Evolutionary conservation across 1,139 yeast species (phyloP).

Genomic region (Blastobotrys arbuscula): DNA sequence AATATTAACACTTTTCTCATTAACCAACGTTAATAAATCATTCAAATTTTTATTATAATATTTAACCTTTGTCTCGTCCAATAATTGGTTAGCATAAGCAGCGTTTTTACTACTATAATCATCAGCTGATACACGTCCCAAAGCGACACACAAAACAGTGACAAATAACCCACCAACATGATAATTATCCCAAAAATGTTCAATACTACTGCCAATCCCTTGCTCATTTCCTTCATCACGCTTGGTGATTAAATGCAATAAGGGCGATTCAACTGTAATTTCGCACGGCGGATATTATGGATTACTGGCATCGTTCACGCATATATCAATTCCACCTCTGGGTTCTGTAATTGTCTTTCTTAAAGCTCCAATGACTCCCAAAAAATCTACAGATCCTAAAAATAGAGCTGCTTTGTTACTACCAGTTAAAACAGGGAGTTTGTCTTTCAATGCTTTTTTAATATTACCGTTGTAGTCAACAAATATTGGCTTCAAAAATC

Average conservation of each 20-base stretch:
- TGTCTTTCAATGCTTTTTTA: slow-evolving; percentile 25
- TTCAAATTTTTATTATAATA: slow-evolving; percentile 34
- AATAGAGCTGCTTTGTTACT: slow-evolving; percentile 28
- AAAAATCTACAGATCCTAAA: slow-evolving; percentile 32
- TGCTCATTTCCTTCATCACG: slow-evolving; percentile 25
- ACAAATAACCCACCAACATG: slow-evolving; percentile 24
- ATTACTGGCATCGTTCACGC: slow-evolving; percentile 22
- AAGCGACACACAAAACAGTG: slow-evolving; percentile 38
- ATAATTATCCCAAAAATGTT: slow-evolving; percentile 26
- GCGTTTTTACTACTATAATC: slow-evolving; percentile 30
- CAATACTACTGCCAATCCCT: slow-evolving; percentile 21
- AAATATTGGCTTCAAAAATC: slow-evolving; percentile 34
- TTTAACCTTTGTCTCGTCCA: slow-evolving; percentile 32
- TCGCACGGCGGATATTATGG: slow-evolving; percentile 23
- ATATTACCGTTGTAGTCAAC: slow-evolving; percentile 30
- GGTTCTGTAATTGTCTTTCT: slow-evolving; percentile 29
- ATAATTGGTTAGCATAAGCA: slow-evolving; percentile 29
- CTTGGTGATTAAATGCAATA: slow-evolving; percentile 11
- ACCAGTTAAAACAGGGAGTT: slow-evolving; percentile 25
- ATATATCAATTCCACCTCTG: slow-evolving; percentile 29
- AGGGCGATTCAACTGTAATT: slow-evolving; percentile 14
- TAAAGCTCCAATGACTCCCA: slow-evolving; percentile 36
- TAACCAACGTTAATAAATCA: slow-evolving; percentile 28
- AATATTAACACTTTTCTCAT: slow-evolving; percentile 31
- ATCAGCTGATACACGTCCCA: slow-evolving; percentile 31